Percentiles rank a stretch among this genome's conserved stretches.
Evolutionary conservation across 2,329 filamentous ascomycete species (phyloP).

Genomic region (Arthrobotrys pseudoclavata): DNA sequence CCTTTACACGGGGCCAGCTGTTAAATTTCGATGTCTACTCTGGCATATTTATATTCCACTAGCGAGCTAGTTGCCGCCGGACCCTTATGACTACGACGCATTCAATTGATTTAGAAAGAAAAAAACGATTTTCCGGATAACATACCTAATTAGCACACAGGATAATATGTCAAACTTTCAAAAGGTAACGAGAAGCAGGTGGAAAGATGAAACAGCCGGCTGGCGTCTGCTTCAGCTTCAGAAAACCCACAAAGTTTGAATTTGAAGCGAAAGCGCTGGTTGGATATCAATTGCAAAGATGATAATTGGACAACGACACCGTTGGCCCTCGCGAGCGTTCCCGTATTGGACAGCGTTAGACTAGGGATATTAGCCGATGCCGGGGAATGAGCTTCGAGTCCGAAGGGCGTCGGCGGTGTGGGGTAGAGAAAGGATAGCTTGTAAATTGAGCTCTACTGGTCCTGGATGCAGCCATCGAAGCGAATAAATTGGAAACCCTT

Average conservation of each 20-base stretch:
- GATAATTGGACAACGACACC: conserved; percentile 41
- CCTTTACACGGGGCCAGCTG: conserved; percentile 1
- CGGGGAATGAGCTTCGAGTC: conserved; percentile 57
- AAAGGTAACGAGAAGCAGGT: not conserved
- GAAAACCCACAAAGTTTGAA: not conserved
- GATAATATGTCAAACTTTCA: not conserved
- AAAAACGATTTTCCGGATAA: conserved; percentile 31
- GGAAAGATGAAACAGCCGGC: conserved; percentile 23
- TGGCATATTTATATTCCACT: conserved; percentile 23
- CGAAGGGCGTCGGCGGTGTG: conserved; percentile 36
- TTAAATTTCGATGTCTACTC: conserved; percentile 5
- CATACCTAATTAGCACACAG: conserved; percentile 30
- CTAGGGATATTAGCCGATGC: conserved; percentile 58
- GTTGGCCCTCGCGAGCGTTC: conserved; percentile 44
- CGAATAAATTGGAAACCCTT: conserved; percentile 31
- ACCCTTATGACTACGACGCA: conserved; percentile 11
- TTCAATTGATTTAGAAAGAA: not conserved
- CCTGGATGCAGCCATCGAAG: conserved; percentile 58
- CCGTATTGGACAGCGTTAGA: conserved; percentile 43
- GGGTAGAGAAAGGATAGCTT: not conserved
- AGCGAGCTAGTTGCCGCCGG: not conserved
- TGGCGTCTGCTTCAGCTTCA: not conserved
- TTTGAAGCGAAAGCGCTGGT: conserved; percentile 38
- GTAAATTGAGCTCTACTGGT: not conserved
- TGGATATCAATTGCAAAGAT: conserved; percentile 48